These are phyloP conservation scores for Sporothrix globosa DNA, from an alignment of 2,329 filamentous ascomycete genomes.

Conservation along the genomic window DNA sequence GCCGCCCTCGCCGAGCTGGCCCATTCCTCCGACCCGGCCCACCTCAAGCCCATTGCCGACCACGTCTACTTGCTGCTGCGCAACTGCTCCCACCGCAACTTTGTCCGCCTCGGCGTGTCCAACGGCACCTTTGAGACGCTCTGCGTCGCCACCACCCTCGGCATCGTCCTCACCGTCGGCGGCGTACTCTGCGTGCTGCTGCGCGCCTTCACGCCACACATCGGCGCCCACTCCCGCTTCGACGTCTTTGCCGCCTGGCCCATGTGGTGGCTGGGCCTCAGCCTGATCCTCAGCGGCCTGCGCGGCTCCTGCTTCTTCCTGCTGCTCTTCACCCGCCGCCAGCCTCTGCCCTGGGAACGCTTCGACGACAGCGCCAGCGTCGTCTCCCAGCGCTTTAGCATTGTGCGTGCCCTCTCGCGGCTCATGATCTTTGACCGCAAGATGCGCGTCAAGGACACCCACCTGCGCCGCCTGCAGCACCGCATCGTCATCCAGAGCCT, in stretches of 20 bases:
- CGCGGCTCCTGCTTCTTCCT: slow-evolving; percentile 54
- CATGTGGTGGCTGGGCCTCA: slow-evolving; percentile 52
- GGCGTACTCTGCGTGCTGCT: slow-evolving; percentile 49
- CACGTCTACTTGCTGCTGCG: slow-evolving; percentile 52
- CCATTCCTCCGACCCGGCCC: slow-evolving; percentile 45
- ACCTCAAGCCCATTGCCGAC: slow-evolving; percentile 51
- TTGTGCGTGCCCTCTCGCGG: slow-evolving; percentile 43
- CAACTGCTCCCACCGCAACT: slow-evolving; percentile 55
- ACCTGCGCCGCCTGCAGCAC: slow-evolving; percentile 49
- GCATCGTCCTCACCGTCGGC: slow-evolving; percentile 47
- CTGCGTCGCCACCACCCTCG: slow-evolving; percentile 51
- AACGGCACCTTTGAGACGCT: slow-evolving; percentile 56
- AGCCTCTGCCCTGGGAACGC: slow-evolving; percentile 53
- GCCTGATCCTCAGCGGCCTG: slow-evolving; percentile 50
- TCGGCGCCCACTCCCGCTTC: slow-evolving; percentile 48
- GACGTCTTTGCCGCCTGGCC: slow-evolving; percentile 51
- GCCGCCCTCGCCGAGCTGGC: slow-evolving; percentile 46
- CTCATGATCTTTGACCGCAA: slow-evolving; percentile 55
- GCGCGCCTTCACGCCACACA: slow-evolving; percentile 46
- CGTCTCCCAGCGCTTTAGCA: slow-evolving; percentile 37
- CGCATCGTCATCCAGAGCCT: slow-evolving; percentile 52
- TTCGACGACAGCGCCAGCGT: slow-evolving; percentile 47
- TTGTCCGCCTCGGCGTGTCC: slow-evolving; percentile 58
- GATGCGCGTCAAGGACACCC: slow-evolving; percentile 50
- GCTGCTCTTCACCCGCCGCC: slow-evolving; percentile 51